phyloP scores from a whole-genome alignment of 73 alveolate species.

The Paramecium octaurelia region DNA sequence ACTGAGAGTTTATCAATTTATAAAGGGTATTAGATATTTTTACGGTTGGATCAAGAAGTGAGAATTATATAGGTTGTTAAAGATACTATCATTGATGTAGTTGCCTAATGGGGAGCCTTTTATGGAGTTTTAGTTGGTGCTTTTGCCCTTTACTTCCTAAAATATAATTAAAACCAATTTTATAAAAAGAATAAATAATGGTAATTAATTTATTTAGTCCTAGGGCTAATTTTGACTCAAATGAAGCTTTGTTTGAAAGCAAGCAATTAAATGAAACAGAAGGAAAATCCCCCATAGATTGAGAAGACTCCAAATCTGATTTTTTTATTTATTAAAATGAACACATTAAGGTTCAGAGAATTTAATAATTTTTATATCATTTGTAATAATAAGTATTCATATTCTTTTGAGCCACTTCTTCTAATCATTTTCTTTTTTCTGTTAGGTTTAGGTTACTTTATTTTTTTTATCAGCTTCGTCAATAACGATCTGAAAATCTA shows the following conservation, averaged over 20 bases:
- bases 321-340: too few species aligned
- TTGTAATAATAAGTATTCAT: neutral
- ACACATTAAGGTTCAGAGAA: too few species aligned
- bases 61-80: slow-evolving; percentile 32
- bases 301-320: neutral
- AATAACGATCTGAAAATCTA: neutral
- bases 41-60: slow-evolving; percentile 36
- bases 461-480: neutral
- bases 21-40: slow-evolving; percentile 46
- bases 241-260: neutral
- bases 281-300: neutral
- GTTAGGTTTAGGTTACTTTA: neutral
- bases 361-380: neutral
- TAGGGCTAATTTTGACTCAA: slow-evolving; percentile 14
- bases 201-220: neutral
- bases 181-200: slow-evolving; percentile 54
- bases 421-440: slow-evolving; percentile 2
- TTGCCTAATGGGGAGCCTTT: slow-evolving; percentile 62
- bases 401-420: slow-evolving; percentile 58
- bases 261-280: neutral
- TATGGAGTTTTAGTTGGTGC: slow-evolving; percentile 57
- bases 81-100: slow-evolving; percentile 44
- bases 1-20: neutral
- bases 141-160: slow-evolving; percentile 54
- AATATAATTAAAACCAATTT: slow-evolving; percentile 43